Evolutionary conservation across 371 early-diverging fungal species (phyloP).

Genomic region (Syncephalastrum racemosum): DNA sequence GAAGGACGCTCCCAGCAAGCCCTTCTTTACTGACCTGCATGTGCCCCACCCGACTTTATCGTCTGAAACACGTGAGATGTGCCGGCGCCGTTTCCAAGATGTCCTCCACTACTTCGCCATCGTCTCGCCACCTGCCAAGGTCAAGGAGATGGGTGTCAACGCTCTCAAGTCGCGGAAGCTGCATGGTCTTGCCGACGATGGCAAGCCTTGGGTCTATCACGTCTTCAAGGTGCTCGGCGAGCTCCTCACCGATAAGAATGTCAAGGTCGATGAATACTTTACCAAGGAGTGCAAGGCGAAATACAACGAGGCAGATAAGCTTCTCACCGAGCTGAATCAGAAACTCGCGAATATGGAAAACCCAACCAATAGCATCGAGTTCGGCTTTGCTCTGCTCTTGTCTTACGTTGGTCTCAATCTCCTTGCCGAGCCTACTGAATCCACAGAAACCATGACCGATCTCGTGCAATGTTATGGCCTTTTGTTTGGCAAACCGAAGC

Average conservation of each 20-base stretch:
- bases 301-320: slow-evolving; percentile 25
- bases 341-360: not conserved
- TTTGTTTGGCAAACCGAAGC: slow-evolving; percentile 36
- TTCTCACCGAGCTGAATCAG: slow-evolving; percentile 14
- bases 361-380: slow-evolving; percentile 40
- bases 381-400: slow-evolving; percentile 74
- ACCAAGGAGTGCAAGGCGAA: slow-evolving; percentile 17
- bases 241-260: slow-evolving; percentile 47
- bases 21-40: slow-evolving; percentile 27
- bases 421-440: slow-evolving; percentile 67
- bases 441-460: slow-evolving; percentile 63
- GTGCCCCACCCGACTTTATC: slow-evolving; percentile 61
- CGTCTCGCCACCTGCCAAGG: slow-evolving; percentile 52
- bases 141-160: slow-evolving; percentile 24
- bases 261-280: slow-evolving; percentile 9
- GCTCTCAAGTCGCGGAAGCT: slow-evolving; percentile 50
- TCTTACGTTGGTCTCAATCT: slow-evolving; percentile 66
- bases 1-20: slow-evolving; percentile 26
- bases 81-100: slow-evolving; percentile 60
- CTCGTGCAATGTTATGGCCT: slow-evolving; percentile 72
- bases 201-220: slow-evolving; percentile 65
- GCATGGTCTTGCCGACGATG: slow-evolving; percentile 59
- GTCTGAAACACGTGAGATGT: slow-evolving; percentile 49
- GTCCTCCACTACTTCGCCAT: slow-evolving; percentile 68
- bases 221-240: slow-evolving; percentile 50